These are phyloP conservation scores for Hygrophila difformis DNA, from an alignment of 257 asterid species.

Conservation along the genomic window DNA sequence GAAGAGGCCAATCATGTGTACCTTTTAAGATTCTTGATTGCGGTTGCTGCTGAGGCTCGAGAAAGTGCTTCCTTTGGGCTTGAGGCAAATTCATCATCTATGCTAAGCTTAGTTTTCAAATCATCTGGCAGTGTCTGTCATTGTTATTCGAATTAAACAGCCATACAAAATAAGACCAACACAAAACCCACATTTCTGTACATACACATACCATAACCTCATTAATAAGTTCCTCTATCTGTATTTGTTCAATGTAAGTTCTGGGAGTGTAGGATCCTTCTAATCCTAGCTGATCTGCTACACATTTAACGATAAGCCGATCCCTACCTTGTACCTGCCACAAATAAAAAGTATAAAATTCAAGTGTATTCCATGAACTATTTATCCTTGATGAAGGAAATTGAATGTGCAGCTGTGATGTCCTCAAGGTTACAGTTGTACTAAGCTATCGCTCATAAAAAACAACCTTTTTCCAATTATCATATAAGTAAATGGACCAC, in stretches of 20 bases:
- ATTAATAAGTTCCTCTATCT: slow-evolving; percentile 84
- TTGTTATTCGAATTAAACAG: too few relatives aligned
- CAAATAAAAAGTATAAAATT: too few relatives aligned
- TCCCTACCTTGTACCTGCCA: slow-evolving; percentile 93
- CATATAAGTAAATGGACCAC: too few relatives aligned
- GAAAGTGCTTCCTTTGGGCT: slow-evolving; percentile 88
- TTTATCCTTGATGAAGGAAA: neutral
- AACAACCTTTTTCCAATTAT: too few relatives aligned
- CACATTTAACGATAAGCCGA: slow-evolving; percentile 48
- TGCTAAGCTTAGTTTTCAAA: slow-evolving; percentile 79
- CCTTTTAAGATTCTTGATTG: slow-evolving; percentile 35
- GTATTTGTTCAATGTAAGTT: slow-evolving; percentile 95
- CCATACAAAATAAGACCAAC: neutral
- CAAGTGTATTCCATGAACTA: too few relatives aligned
- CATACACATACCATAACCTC: slow-evolving; percentile 79
- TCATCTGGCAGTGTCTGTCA: slow-evolving; percentile 93
- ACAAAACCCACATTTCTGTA: neutral
- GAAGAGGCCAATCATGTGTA: too few relatives aligned
- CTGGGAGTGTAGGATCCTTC: slow-evolving; percentile 85
- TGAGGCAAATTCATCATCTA: slow-evolving; percentile 74
- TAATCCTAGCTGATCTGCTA: slow-evolving; percentile 80
- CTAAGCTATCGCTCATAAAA: too few relatives aligned
- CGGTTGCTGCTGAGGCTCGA: slow-evolving; percentile 43
- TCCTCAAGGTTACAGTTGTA: too few relatives aligned
- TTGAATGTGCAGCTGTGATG: neutral